A percentile compares a stretch with the other conserved stretches of the same genome.
phyloP scores from a whole-genome alignment of 2,329 filamentous ascomycete species.

The Fusarium sp. region DNA sequence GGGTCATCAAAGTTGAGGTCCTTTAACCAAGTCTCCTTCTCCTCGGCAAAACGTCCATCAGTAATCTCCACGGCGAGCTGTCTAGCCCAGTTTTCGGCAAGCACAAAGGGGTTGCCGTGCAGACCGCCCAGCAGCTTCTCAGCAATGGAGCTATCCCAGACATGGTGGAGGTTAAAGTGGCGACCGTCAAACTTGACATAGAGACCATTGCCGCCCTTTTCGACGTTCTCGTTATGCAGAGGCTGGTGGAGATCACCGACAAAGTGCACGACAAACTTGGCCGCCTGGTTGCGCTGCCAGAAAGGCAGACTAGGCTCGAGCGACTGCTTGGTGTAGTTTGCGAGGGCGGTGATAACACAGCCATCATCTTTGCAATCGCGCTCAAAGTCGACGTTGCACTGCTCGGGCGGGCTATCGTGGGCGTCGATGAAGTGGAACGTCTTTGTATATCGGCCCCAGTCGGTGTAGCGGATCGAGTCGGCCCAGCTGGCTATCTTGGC shows the following conservation, averaged over 20 bases:
- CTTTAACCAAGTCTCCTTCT: conserved; percentile 66
- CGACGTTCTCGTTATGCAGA: conserved; percentile 73
- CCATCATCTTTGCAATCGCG: conserved; percentile 72
- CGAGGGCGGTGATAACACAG: conserved; percentile 72
- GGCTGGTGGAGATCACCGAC: conserved; percentile 78
- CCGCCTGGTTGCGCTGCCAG: conserved; percentile 66
- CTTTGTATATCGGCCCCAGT: conserved; percentile 71
- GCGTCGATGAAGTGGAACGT: conserved; percentile 79
- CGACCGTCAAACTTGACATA: conserved; percentile 69
- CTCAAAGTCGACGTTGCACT: conserved; percentile 67
- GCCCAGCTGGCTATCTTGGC: conserved; percentile 76
- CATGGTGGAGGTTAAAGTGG: conserved; percentile 74
- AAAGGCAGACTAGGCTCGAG: conserved; percentile 59
- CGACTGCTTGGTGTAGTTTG: conserved; percentile 70
- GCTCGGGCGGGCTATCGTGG: conserved; percentile 69
- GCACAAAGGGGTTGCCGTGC: conserved; percentile 60
- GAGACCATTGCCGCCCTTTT: conserved; percentile 76
- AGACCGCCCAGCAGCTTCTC: conserved; percentile 72
- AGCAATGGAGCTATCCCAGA: conserved; percentile 79
- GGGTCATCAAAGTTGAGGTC: conserved; percentile 68
- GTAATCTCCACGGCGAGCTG: conserved; percentile 66
- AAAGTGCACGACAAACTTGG: conserved; percentile 77
- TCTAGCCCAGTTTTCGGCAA: conserved; percentile 68
- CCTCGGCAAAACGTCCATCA: conserved; percentile 64
- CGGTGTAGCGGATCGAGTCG: conserved; percentile 73